phyloP scores from a whole-genome alignment of 192 early-diverging fungal species.

The Allomyces javanicus region DNA sequence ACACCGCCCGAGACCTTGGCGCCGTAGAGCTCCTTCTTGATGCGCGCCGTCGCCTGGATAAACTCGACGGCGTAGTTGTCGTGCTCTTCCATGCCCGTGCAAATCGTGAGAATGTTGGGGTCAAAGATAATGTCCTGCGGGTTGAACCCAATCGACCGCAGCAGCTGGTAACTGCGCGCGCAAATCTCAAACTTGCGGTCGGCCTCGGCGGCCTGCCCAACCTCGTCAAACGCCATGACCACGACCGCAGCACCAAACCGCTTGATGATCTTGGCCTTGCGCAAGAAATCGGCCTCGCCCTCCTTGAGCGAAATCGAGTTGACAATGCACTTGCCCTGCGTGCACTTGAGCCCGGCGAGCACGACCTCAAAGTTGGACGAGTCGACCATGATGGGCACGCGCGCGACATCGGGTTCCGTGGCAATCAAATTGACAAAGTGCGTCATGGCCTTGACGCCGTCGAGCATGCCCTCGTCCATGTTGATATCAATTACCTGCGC shows the following conservation, averaged over 20 bases:
- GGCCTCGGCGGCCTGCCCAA: conserved; percentile 68
- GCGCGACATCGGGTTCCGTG: conserved; percentile 81
- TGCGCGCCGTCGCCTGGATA: conserved; percentile 48
- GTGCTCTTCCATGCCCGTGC: conserved; percentile 56
- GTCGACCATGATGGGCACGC: conserved; percentile 83
- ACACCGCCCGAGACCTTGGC: conserved; percentile 92
- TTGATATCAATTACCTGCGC: conserved; percentile 90
- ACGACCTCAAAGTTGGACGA: conserved; percentile 97
- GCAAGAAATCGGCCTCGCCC: conserved; percentile 78
- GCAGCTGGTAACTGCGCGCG: conserved; percentile 68
- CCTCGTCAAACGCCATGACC: conserved; percentile 95
- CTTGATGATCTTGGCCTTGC: conserved; percentile 69
- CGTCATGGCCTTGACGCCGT: conserved; percentile 82
- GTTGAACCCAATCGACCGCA: conserved; percentile 67
- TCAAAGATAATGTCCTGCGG: conserved; percentile 73
- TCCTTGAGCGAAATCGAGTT: conserved; percentile 94
- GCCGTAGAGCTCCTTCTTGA: conserved; percentile 64
- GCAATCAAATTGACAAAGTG: conserved; percentile 83
- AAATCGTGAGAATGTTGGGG: conserved; percentile 90
- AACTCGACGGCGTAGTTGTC: conserved; percentile 47
- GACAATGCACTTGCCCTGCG: conserved; percentile 93
- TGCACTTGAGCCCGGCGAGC: conserved; percentile 83
- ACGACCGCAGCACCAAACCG: conserved; percentile 89
- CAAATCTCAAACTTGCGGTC: conserved; percentile 79
- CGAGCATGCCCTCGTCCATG: conserved; percentile 92